phyloP scores from a whole-genome alignment of 2,329 filamentous ascomycete species.

The Trichoderma sp. region DNA sequence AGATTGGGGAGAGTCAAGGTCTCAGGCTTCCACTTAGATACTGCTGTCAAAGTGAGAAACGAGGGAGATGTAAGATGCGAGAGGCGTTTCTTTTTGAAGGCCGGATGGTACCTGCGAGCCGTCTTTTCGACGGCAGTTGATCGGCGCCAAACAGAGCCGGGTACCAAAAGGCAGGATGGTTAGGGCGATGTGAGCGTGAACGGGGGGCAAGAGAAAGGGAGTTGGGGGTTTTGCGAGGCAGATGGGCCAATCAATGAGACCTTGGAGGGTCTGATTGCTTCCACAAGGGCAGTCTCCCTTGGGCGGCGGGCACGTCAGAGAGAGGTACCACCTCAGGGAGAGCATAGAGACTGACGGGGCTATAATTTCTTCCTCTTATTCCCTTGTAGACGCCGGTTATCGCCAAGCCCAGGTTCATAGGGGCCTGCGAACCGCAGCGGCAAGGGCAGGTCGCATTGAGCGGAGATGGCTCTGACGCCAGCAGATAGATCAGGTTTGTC shows the following conservation, averaged over 20 bases:
- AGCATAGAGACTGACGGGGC: background rate
- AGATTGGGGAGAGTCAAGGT: slow-evolving; percentile 32
- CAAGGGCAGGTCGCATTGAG: slow-evolving; percentile 10
- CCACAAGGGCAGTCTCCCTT: slow-evolving; percentile 21
- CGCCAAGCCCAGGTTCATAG: slow-evolving; percentile 12
- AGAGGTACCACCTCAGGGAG: slow-evolving; percentile 11
- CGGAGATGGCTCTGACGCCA: slow-evolving; percentile 18
- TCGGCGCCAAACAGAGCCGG: slow-evolving; percentile 17
- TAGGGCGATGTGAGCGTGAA: slow-evolving; percentile 16
- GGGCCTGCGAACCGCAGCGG: slow-evolving; percentile 10
- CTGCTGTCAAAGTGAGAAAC: slow-evolving; percentile 20
- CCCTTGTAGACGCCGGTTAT: background rate
- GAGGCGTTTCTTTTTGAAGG: slow-evolving; percentile 36
- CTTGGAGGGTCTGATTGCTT: slow-evolving; percentile 12
- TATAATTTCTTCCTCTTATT: background rate
- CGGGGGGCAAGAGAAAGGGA: slow-evolving; percentile 14
- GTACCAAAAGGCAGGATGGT: background rate
- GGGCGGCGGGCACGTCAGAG: slow-evolving; percentile 20
- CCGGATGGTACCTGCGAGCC: slow-evolving; percentile 33
- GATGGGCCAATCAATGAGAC: slow-evolving; percentile 11
- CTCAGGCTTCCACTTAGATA: slow-evolving; percentile 29
- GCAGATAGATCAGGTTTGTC: background rate
- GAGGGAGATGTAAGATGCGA: slow-evolving; percentile 29
- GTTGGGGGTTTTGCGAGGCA: background rate
- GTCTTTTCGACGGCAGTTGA: slow-evolving; percentile 23